Conservation (phyloP, 129 eudicot genomes). For the Cynara cardunculus region DNA sequence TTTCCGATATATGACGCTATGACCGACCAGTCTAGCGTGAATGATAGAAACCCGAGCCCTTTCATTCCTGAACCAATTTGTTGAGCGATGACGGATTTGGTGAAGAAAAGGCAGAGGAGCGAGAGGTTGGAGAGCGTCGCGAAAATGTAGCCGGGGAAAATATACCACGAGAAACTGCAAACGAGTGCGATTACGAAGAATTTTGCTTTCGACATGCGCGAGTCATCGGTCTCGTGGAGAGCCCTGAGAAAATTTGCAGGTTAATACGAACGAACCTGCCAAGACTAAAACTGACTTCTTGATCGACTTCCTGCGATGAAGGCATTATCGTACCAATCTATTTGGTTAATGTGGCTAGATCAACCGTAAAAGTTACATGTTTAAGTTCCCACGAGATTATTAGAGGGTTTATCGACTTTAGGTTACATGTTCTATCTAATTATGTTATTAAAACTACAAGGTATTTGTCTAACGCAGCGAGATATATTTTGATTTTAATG, state of each 20-base stretch:
- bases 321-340: too few species aligned
- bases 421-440: too few species aligned
- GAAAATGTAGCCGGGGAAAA: slow-evolving; percentile 56
- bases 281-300: too few species aligned
- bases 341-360: too few species aligned
- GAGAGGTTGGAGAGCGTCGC: slow-evolving; percentile 42
- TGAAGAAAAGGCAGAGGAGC: slow-evolving; percentile 32
- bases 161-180: slow-evolving; percentile 61
- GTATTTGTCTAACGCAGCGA: too few species aligned
- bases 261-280: too few species aligned
- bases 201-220: slow-evolving; percentile 40
- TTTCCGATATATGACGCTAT: slow-evolving; percentile 47
- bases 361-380: too few species aligned
- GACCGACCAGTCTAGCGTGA: slow-evolving; percentile 57
- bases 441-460: too few species aligned
- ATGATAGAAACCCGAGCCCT: slow-evolving; percentile 53
- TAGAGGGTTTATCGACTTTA: too few species aligned
- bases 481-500: too few species aligned
- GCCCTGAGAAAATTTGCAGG: slow-evolving; percentile 30
- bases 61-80: slow-evolving; percentile 62
- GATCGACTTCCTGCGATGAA: too few species aligned
- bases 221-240: slow-evolving; percentile 48
- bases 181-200: slow-evolving; percentile 51
- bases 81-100: slow-evolving; percentile 43
- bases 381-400: too few species aligned